Base-by-base conservation (phyloP, 108 stramenopile species). In the Cylindrotheca closterium region DNA sequence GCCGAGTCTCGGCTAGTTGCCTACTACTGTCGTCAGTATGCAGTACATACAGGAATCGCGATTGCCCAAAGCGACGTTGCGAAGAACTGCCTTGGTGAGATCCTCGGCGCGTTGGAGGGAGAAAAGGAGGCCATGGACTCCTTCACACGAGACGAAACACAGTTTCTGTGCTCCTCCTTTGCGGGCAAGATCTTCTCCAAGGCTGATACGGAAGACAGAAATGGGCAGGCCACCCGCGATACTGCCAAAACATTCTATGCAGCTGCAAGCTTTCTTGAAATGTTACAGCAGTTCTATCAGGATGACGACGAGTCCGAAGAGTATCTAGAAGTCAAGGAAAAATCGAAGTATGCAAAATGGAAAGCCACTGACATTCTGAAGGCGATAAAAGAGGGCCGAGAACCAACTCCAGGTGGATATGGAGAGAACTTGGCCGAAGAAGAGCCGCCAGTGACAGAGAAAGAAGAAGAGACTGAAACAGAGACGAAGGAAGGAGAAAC, bases 351-450 rank as follows among this genome's bases (percentile, higher is more conserved):
- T 73, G 79, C 84, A 55, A 97, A 96, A 62, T 97, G 93, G 93
- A 95, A 96, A 59, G 92, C 95, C 8, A 87, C 95, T 0, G 95
- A 97, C 29, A 97, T 95, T 66, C 65, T 97, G 42, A 97, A 95
- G 64, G 92, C 93, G 2, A 79, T 97, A 23, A 96, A 94, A 48
- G 92, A 95, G 55, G 96, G 96, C 29, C 66, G 89, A 51, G 32
- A 76, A 48, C 83, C 85, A 4, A 76, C 80, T 18, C 87, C 94
- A 5, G 94, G 93, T 22, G 91, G 90, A 57, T 94, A 85, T 60
- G 72, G 79, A 1, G 86, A 83, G 33, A 37, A 45, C 3, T 48
- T 53, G 26, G 51, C 50, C 0, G 67, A 30, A 0, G 58, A 71
- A 19, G 77, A 68, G 54, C n/a, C n/a, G n/a, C n/a, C n/a, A n/a